Conservation (phyloP, 2,329 filamentous ascomycete species). For the Emericellopsis atlantica region DNA sequence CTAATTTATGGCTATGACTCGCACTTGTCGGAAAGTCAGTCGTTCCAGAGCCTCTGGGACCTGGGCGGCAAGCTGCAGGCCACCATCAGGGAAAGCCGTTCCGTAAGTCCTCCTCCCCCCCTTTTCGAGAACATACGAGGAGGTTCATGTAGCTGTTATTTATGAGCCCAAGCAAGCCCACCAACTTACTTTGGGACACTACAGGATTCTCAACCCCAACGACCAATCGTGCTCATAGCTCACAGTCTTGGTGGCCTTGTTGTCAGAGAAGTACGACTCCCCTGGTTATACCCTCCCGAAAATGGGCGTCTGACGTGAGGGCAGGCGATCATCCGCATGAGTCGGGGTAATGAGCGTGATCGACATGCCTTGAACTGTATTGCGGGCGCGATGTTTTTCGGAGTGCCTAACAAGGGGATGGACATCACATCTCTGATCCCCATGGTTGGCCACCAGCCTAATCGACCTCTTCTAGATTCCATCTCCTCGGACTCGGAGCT, state of each 20-base stretch:
- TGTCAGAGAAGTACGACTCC: background rate
- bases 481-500: background rate
- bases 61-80: background rate
- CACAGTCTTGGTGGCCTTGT: background rate
- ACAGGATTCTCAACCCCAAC: background rate
- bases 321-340: too few relatives aligned
- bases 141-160: too few relatives aligned
- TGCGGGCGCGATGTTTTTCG: background rate
- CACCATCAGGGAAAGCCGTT: too few relatives aligned
- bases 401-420: background rate
- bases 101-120: too few relatives aligned
- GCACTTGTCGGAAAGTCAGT: background rate
- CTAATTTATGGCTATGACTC: background rate
- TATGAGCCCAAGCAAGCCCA: too few relatives aligned
- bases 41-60: background rate
- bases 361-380: background rate
- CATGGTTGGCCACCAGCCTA: background rate
- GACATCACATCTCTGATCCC: background rate
- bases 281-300: too few relatives aligned
- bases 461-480: background rate
- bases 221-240: background rate
- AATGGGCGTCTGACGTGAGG: too few relatives aligned
- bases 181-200: too few relatives aligned
- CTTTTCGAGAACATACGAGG: too few relatives aligned
- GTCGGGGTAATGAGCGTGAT: too few relatives aligned